Base-by-base conservation (phyloP, 805 yeast species). In the Maudiozyma barnettii region DNA sequence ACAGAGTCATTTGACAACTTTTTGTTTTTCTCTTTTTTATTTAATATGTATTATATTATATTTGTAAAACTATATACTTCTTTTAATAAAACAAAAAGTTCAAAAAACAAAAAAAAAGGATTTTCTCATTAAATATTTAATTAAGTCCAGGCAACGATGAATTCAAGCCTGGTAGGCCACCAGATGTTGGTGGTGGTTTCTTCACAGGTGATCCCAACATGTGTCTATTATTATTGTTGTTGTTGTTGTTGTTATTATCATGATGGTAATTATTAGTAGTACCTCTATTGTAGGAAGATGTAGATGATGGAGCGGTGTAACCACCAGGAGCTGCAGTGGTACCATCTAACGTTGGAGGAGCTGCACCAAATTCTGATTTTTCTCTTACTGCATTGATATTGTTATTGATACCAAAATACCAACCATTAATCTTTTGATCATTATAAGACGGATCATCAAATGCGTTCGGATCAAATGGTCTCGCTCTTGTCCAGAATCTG, bases 401-500 rank as follows among this genome's bases (percentile, higher is more conserved):
- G 44, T 64, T 63, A 39, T 64, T 64, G 22, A 64, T 71, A n/a
- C 74, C 74, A 51, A 69, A 71, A 54, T 66, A 72, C 82, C 82
- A 77, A 5, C 81, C 79, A 36, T 77, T 79, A 44, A 68, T 69
- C 54, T 78, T 78, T 39, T 77, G 78, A 61, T 77, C 73, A 16
- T 87, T 82, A 65, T 89, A 88, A 48, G 87, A 80, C 14, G 87
- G 84, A 63, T 87, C 96, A 53, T 81, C 78, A 68, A 79, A 88
- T 2, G 86, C 84, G 59, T 76, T 77, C 0, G 87, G 84, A 68
- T 93, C 99, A 55, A 82, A 83, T 1, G 97, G 96, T 60, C 95
- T 74, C 1, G 95, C 84, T 45, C 99, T 73, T 29, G 90, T 80
- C 99, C 99, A 93, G 66, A 95, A 86, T 47, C 97, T 69, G 21